Evolutionary conservation across 164 flowering plant species (phyloP).

Genomic region (Sedum album): DNA sequence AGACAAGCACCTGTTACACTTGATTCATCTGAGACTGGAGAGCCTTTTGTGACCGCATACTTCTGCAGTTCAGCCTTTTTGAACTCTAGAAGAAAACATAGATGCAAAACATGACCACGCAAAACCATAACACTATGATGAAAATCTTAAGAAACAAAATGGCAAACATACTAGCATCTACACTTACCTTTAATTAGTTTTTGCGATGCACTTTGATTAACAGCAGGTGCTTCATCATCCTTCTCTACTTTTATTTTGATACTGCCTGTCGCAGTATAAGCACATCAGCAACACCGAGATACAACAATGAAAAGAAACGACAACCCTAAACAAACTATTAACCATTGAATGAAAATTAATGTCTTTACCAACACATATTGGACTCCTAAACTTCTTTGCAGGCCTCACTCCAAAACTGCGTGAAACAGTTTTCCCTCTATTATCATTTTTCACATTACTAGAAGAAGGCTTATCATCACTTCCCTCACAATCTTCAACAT

Average conservation of each 20-base stretch:
- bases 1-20: constrained; percentile 24
- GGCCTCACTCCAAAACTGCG: constrained; percentile 12
- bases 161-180: background rate
- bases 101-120: background rate
- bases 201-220: constrained; percentile 33
- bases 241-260: constrained; percentile 12
- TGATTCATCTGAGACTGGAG: constrained; percentile 20
- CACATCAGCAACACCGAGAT: background rate
- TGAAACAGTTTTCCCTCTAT: constrained; percentile 11
- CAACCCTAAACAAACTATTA: background rate
- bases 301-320: background rate
- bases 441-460: constrained; percentile 20
- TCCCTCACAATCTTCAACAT: constrained; percentile 52
- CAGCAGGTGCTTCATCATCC: constrained; percentile 12
- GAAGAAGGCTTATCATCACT: constrained; percentile 17
- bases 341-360: background rate
- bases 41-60: constrained; percentile 22
- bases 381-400: constrained; percentile 15
- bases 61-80: constrained; percentile 40
- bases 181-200: constrained; percentile 34
- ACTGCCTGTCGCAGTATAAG: constrained; percentile 11
- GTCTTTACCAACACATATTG: constrained; percentile 22
- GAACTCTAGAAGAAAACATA: constrained; percentile 31
- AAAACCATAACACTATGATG: background rate
- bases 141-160: background rate